Evolutionary conservation across 805 yeast genomes (phyloP).

Genomic region (Huiozyma naganishii): DNA sequence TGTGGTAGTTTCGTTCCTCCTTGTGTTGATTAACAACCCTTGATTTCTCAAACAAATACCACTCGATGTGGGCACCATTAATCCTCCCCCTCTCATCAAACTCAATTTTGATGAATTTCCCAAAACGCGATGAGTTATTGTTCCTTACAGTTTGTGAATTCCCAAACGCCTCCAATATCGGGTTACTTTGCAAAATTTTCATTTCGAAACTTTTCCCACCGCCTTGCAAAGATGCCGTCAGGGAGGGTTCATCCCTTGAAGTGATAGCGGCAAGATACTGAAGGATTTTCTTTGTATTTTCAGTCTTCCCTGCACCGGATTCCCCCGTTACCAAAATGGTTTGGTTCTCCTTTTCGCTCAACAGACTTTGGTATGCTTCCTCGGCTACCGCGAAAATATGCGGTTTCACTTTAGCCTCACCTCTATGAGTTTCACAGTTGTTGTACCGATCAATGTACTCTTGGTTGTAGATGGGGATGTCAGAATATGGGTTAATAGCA

Average conservation of each 20-base stretch:
- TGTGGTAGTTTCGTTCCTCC: constrained; percentile 84
- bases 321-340: constrained; percentile 96
- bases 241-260: constrained; percentile 13
- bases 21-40: constrained; percentile 71
- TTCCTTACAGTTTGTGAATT: constrained; percentile 93
- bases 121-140: constrained; percentile 91
- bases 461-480: constrained; percentile 57
- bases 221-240: constrained; percentile 3
- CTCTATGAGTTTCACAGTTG: constrained; percentile 4
- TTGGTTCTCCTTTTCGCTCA: constrained; percentile 64
- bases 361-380: constrained; percentile 66
- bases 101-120: constrained; percentile 85
- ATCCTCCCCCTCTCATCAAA: constrained; percentile 55
- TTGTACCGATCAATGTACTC: constrained; percentile 50
- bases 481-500: constrained; percentile 85
- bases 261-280: constrained; percentile 82
- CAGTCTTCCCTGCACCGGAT: constrained; percentile 98
- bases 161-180: constrained; percentile 91
- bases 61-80: constrained; percentile 84
- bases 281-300: constrained; percentile 87
- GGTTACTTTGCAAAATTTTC: constrained; percentile 87
- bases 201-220: constrained; percentile 46
- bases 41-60: constrained; percentile 89
- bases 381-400: constrained; percentile 90
- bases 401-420: constrained; percentile 45